Percentiles rank a stretch among this genome's conserved stretches.
These are phyloP conservation scores for Iberis amara DNA, from an alignment of 441 rosid genomes.

Conservation along the genomic window DNA sequence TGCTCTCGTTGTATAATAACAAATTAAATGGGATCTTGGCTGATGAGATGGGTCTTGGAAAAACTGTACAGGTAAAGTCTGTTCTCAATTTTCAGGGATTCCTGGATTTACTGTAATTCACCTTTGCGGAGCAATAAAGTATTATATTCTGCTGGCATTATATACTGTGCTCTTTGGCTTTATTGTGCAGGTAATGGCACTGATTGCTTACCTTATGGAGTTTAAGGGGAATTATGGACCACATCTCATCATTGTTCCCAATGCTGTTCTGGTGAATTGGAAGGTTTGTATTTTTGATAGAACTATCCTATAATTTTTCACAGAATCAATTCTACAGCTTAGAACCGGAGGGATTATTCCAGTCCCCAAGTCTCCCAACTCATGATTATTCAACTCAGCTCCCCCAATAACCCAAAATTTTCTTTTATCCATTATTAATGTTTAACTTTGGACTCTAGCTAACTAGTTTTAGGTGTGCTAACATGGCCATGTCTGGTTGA, in stretches of 20 bases:
- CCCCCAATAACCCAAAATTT: constrained; percentile 8
- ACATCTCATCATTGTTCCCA: constrained; percentile 99
- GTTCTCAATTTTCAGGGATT: constrained; percentile 19
- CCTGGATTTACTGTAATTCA: constrained; percentile 11
- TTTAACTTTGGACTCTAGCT: constrained; percentile 10
- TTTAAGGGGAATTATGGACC: constrained; percentile 99
- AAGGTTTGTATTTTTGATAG: constrained; percentile 58
- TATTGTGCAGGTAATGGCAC: constrained; percentile 80
- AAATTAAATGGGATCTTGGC: constrained; percentile 98
- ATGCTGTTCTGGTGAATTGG: constrained; percentile 99
- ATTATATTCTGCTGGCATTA: constrained; percentile 6
- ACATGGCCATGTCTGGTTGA: constrained; percentile 1
- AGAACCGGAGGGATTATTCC: not conserved
- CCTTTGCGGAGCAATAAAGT: constrained; percentile 15
- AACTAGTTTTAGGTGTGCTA: constrained; percentile 24
- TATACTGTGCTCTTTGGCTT: constrained; percentile 4
- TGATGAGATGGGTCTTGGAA: constrained; percentile 99
- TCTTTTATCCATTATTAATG: constrained; percentile 3
- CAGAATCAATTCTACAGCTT: constrained; percentile 16
- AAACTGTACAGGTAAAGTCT: constrained; percentile 90
- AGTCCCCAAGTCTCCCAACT: constrained; percentile 12
- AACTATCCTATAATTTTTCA: not conserved
- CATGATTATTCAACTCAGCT: constrained; percentile 4
- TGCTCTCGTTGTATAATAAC: constrained; percentile 98
- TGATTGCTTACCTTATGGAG: constrained; percentile 99